Evolutionary conservation across 805 yeast genomes (phyloP).

Genomic region (Candida taoyuanica): DNA sequence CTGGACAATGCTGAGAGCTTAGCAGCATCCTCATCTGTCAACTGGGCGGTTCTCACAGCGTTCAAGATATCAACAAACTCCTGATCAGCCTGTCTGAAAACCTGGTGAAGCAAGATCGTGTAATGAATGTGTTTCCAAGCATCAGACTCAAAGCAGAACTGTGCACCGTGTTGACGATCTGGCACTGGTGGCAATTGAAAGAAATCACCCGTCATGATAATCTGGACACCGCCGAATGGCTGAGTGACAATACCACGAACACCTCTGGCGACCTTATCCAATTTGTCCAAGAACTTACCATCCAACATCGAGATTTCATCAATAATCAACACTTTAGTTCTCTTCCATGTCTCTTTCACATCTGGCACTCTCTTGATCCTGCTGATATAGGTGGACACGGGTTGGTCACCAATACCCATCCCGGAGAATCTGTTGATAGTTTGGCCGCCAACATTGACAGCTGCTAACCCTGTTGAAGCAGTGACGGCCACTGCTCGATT

Average conservation of each 20-base stretch:
- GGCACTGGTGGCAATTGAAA: conserved; percentile 92
- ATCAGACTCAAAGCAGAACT: conserved; percentile 71
- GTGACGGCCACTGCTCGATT: conserved; percentile 66
- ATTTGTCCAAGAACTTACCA: conserved; percentile 67
- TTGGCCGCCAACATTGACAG: conserved; percentile 86
- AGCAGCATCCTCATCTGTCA: conserved; percentile 43
- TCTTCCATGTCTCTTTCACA: conserved; percentile 54
- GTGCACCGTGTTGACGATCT: conserved; percentile 30
- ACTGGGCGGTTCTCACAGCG: conserved; percentile 68
- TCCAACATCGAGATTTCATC: conserved; percentile 97
- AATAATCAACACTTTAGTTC: conserved; percentile 65
- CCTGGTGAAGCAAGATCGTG: conserved; percentile 69
- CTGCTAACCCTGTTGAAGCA: conserved; percentile 96
- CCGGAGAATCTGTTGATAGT: conserved; percentile 86
- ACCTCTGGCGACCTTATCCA: conserved; percentile 62
- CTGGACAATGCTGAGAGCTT: conserved; percentile 56
- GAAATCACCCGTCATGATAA: conserved; percentile 91
- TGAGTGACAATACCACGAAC: conserved; percentile 36
- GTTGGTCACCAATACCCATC: conserved; percentile 66
- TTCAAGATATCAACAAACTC: conserved; percentile 76
- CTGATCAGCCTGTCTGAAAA: conserved; percentile 86
- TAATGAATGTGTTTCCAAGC: conserved; percentile 67
- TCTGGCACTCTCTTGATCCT: conserved; percentile 44
- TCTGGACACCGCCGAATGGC: conserved; percentile 94
- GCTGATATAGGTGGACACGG: conserved; percentile 31